Conservation (phyloP, 2,329 filamentous ascomycete species). For the Mycocentrospora acerina region DNA sequence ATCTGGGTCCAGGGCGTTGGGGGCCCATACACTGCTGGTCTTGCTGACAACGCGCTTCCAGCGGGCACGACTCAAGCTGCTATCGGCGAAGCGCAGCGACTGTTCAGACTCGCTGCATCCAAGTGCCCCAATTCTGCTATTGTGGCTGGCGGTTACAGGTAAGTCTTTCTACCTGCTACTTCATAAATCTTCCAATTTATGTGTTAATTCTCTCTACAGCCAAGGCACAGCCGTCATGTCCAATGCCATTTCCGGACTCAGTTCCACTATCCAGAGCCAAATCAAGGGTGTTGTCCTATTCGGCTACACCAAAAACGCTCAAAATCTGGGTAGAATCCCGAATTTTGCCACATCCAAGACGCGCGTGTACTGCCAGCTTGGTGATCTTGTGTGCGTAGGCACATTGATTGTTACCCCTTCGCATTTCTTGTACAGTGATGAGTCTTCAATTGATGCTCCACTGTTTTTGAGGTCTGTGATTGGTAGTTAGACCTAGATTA, state of each 20-base stretch:
- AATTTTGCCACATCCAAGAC: conserved; percentile 33
- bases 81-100: conserved; percentile 31
- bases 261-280: conserved; percentile 24
- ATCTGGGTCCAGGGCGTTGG: conserved; percentile 32
- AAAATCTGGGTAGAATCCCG: conserved; percentile 37
- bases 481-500: background rate
- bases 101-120: conserved; percentile 37
- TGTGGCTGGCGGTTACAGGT: conserved; percentile 41
- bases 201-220: conserved; percentile 10
- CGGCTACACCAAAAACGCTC: conserved; percentile 42
- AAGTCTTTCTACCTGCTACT: background rate
- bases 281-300: conserved; percentile 41
- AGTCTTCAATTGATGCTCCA: conserved; percentile 21
- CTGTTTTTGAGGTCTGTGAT: conserved; percentile 15
- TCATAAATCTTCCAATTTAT: background rate
- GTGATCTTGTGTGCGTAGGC: conserved; percentile 37
- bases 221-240: conserved; percentile 43
- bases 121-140: conserved; percentile 42
- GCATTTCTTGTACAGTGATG: conserved; percentile 31
- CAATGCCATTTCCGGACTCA: conserved; percentile 28
- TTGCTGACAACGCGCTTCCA: conserved; percentile 35
- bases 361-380: conserved; percentile 34
- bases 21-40: conserved; percentile 33
- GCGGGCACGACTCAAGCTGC: conserved; percentile 31
- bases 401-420: conserved; percentile 30